Conservation (phyloP, 306 rosid species). For the Quercus dentata region DNA sequence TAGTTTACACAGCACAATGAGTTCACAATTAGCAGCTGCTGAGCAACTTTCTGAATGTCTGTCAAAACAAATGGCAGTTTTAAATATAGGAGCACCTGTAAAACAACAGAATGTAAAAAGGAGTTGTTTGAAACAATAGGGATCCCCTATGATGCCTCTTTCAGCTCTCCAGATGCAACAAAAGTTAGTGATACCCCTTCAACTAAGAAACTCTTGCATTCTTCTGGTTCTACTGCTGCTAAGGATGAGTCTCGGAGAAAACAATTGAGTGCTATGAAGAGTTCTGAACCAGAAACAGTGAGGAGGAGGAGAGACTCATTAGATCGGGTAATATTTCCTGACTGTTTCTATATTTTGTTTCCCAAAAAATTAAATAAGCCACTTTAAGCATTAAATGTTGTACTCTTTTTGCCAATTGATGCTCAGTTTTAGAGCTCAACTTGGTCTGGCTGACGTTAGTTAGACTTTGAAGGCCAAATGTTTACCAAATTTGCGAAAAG, state of each 20-base stretch:
- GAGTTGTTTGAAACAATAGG: constrained; percentile 90
- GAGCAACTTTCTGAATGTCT: constrained; percentile 80
- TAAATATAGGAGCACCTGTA: constrained; percentile 54
- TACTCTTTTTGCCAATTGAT: neutral
- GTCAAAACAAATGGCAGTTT: constrained; percentile 68
- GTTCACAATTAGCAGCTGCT: constrained; percentile 82
- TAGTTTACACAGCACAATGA: constrained; percentile 67
- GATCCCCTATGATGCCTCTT: constrained; percentile 77
- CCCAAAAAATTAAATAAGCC: neutral
- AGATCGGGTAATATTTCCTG: constrained; percentile 63
- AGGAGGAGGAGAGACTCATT: constrained; percentile 98
- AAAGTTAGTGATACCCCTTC: constrained; percentile 43
- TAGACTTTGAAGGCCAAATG: neutral
- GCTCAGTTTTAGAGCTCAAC: neutral
- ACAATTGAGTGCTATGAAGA: constrained; percentile 45
- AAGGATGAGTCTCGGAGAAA: constrained; percentile 45
- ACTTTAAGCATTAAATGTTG: neutral
- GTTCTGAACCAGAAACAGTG: constrained; percentile 65
- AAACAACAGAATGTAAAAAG: constrained; percentile 58
- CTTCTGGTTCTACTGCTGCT: constrained; percentile 42
- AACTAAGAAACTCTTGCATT: constrained; percentile 39
- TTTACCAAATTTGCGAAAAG: neutral
- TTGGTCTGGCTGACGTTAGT: neutral
- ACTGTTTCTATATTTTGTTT: constrained; percentile 1
- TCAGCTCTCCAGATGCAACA: constrained; percentile 53